Evolutionary conservation across 306 rosid genomes (phyloP).

Genomic region (Vicia sativa): DNA sequence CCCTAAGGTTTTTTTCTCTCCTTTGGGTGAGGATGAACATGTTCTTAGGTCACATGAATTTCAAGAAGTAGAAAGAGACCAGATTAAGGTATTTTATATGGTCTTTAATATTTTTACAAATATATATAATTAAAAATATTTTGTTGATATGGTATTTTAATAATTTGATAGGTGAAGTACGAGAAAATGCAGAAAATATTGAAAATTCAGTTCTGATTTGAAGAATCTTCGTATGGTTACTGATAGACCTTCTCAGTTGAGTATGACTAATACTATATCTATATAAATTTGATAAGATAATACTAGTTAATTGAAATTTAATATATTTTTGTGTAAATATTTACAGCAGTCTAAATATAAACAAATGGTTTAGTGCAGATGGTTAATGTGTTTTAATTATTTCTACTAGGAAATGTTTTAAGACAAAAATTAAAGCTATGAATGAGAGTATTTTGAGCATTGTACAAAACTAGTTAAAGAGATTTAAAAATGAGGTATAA

Average conservation of each 20-base stretch:
- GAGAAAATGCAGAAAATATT: conserved; percentile 43
- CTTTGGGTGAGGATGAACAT: conserved; percentile 8
- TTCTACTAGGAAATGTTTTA: no score
- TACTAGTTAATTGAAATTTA: background rate
- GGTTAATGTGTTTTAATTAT: no score
- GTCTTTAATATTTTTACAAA: no score
- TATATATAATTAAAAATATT: no score
- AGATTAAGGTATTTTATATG: conserved; percentile 35
- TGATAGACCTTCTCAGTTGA: conserved; percentile 37
- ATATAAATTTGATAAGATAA: background rate
- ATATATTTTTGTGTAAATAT: background rate
- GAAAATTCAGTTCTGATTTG: conserved; percentile 38
- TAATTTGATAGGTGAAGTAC: conserved; percentile 33
- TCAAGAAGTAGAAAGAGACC: background rate
- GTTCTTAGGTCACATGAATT: conserved; percentile 27
- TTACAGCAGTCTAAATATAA: no score
- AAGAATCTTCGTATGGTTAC: conserved; percentile 28
- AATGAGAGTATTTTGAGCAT: no score
- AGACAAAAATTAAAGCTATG: no score
- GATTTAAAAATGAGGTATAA: no score
- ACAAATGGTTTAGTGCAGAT: no score
- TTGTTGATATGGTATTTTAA: background rate
- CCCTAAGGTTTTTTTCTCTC: conserved; percentile 49
- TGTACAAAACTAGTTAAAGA: no score
- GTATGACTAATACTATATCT: conserved; percentile 3